Percentiles rank a stretch among this genome's conserved stretches.
phyloP scores from a whole-genome alignment of 2,329 filamentous ascomycete genomes.

The Aspergillus bombycis region DNA sequence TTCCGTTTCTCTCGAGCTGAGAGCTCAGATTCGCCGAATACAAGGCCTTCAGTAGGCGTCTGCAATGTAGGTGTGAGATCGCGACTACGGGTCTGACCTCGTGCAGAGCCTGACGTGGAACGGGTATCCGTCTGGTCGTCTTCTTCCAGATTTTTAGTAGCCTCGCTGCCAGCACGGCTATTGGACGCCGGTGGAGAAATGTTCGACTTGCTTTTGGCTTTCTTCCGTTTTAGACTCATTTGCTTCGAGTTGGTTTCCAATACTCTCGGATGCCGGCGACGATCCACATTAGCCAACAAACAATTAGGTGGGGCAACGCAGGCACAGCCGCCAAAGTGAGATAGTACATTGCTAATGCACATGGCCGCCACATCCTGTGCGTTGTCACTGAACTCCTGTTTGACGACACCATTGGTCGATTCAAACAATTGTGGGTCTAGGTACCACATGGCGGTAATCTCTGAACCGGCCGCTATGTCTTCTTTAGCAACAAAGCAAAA shows the following conservation, averaged over 20 bases:
- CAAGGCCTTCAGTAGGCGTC: slow-evolving; percentile 41
- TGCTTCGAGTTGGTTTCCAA: slow-evolving; percentile 43
- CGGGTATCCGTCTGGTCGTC: slow-evolving; percentile 60
- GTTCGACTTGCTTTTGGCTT: slow-evolving; percentile 49
- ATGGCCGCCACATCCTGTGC: slow-evolving; percentile 46
- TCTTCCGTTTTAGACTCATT: slow-evolving; percentile 51
- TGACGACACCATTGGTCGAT: slow-evolving; percentile 44
- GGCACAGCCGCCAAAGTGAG: slow-evolving; percentile 54
- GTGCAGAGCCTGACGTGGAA: slow-evolving; percentile 61
- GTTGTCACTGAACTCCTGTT: slow-evolving; percentile 44
- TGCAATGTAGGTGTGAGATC: slow-evolving; percentile 63
- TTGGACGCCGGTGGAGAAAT: slow-evolving; percentile 60
- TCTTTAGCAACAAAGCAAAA: slow-evolving; percentile 90
- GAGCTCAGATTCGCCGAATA: slow-evolving; percentile 52
- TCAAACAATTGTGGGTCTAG: slow-evolving; percentile 45
- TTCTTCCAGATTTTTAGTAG: slow-evolving; percentile 54
- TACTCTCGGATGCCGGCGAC: slow-evolving; percentile 40
- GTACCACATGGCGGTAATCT: slow-evolving; percentile 55
- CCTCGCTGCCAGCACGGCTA: slow-evolving; percentile 64
- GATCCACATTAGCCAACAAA: slow-evolving; percentile 48
- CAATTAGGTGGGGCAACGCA: slow-evolving; percentile 45
- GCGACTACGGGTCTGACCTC: slow-evolving; percentile 60
- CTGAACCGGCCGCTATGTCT: slow-evolving; percentile 64
- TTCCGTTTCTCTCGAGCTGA: slow-evolving; percentile 66
- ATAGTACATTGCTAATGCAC: slow-evolving; percentile 52